phyloP scores from a whole-genome alignment of 108 stramenopile genomes.

The Fistulifera pelliculosa region DNA sequence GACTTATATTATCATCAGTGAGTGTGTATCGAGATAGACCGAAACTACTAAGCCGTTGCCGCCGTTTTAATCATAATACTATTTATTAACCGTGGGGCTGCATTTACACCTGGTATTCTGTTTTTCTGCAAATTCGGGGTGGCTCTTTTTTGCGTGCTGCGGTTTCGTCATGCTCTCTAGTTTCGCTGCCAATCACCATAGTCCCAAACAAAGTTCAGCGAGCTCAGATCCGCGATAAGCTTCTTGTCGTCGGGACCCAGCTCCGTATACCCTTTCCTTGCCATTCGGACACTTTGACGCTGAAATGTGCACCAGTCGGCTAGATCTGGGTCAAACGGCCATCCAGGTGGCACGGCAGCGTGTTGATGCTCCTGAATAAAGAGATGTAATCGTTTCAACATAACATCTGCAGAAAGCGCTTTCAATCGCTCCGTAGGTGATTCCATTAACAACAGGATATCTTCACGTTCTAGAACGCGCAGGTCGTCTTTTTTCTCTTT shows the following conservation, averaged over 20 bases:
- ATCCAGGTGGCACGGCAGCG: slow-evolving; percentile 6
- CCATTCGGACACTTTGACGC: not conserved
- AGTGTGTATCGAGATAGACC: not conserved
- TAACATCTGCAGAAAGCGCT: not conserved
- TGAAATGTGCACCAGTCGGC: not conserved
- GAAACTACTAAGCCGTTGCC: not conserved
- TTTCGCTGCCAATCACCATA: slow-evolving; percentile 6
- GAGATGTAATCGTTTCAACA: not conserved
- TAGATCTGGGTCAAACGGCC: not conserved
- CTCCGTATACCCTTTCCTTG: not conserved
- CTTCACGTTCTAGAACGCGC: not conserved
- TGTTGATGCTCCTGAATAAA: slow-evolving; percentile 1
- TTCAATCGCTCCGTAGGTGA: not conserved
- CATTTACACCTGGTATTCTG: too few species aligned
- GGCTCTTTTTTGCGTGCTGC: not conserved
- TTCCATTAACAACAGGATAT: not conserved
- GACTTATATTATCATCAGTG: not conserved
- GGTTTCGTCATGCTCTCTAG: not conserved
- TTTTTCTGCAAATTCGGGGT: too few species aligned
- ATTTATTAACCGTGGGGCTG: too few species aligned
- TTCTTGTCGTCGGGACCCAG: not conserved
- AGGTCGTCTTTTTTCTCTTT: not conserved
- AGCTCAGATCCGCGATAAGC: not conserved
- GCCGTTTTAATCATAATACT: too few species aligned
- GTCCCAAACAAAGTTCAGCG: slow-evolving; percentile 9